phyloP scores from a whole-genome alignment of 176 grass and related monocot species.

The Musa itinerans region DNA sequence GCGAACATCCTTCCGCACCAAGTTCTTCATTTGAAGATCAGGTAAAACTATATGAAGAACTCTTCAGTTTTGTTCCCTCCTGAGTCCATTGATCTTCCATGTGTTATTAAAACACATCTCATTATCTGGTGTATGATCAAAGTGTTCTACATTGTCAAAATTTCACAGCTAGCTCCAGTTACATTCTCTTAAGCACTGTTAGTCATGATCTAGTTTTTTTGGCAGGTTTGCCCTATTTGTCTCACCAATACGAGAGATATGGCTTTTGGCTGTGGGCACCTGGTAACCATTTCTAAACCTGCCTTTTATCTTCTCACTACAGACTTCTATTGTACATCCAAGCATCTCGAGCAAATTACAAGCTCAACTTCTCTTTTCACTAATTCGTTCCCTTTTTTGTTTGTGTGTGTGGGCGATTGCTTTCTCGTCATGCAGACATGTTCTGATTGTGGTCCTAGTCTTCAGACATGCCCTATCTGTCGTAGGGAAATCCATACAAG shows the following conservation, averaged over 20 bases:
- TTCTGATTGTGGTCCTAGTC: slow-evolving; percentile 20
- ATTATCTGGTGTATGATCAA: too few species aligned
- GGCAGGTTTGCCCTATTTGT: slow-evolving; percentile 5
- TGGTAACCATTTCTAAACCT: neutral
- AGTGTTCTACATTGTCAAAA: neutral
- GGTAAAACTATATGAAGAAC: neutral
- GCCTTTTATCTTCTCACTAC: neutral
- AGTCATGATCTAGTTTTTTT: neutral
- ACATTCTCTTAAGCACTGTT: neutral
- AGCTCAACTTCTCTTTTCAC: neutral
- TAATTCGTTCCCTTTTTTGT: neutral
- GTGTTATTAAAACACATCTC: too few species aligned
- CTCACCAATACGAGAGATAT: slow-evolving; percentile 10
- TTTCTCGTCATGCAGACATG: slow-evolving; percentile 27
- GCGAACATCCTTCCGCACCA: neutral
- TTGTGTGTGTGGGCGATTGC: neutral
- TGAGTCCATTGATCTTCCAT: neutral
- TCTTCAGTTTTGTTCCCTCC: neutral
- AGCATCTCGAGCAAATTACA: neutral
- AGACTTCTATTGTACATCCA: neutral
- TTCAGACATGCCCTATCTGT: slow-evolving; percentile 38
- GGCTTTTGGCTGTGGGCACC: slow-evolving; percentile 12
- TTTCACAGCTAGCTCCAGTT: neutral
- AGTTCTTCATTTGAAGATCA: slow-evolving; percentile 4
- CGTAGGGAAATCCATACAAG: slow-evolving; percentile 30